These are phyloP conservation scores for Paecilomyces formosus DNA, from an alignment of 2,329 filamentous ascomycete species.

Conservation along the genomic window DNA sequence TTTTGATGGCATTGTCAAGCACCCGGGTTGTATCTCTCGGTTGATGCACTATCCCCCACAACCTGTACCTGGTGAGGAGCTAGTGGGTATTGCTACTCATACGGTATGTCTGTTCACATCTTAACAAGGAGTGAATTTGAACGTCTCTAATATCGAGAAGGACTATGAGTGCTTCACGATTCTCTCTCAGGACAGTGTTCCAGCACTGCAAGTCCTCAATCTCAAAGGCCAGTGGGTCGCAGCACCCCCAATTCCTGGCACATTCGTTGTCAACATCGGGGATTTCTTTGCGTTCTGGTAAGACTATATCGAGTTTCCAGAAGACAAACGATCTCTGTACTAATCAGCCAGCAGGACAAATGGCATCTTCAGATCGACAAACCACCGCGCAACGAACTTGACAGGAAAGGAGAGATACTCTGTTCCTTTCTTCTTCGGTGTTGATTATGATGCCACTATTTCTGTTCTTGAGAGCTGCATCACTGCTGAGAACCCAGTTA, in stretches of 20 bases:
- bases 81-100: conserved; percentile 33
- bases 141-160: neutral
- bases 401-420: conserved; percentile 31
- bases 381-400: conserved; percentile 34
- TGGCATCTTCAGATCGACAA: conserved; percentile 30
- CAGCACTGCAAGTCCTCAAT: conserved; percentile 28
- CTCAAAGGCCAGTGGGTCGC: conserved; percentile 19
- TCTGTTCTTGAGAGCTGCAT: conserved; percentile 12
- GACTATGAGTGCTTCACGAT: conserved; percentile 36
- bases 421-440: conserved; percentile 35
- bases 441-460: conserved; percentile 32
- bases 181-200: conserved; percentile 32
- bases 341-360: conserved; percentile 22
- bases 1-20: conserved; percentile 48
- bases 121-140: neutral
- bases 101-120: conserved; percentile 15
- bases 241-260: conserved; percentile 16
- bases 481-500: conserved; percentile 5
- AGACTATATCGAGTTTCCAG: neutral
- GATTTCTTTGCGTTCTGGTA: conserved; percentile 24
- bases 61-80: conserved; percentile 25
- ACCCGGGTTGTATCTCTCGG: conserved; percentile 35
- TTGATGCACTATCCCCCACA: conserved; percentile 21
- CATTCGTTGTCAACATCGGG: conserved; percentile 24
- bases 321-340: rapidly evolving